Evolutionary conservation across 805 yeast genomes (phyloP).

Genomic region (Candida sithepensis): DNA sequence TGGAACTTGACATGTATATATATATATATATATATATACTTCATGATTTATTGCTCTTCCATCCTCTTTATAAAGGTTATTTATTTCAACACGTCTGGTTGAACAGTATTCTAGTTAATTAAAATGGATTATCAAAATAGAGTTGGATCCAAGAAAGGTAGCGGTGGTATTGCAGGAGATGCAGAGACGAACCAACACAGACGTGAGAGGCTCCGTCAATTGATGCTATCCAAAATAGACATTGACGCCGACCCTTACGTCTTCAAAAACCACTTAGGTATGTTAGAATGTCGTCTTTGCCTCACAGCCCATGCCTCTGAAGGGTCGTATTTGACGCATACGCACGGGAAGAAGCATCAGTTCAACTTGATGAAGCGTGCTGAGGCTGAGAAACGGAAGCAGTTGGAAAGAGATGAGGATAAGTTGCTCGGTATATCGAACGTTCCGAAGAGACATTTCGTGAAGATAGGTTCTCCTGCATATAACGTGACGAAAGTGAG

Average conservation of each 20-base stretch:
- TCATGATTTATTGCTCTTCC: too few species aligned
- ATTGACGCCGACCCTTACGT: slow-evolving; percentile 77
- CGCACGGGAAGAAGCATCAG: slow-evolving; percentile 82
- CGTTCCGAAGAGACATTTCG: slow-evolving; percentile 44
- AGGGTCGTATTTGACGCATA: slow-evolving; percentile 77
- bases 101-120: too few species aligned
- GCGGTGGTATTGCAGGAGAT: slow-evolving; percentile 82
- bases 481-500: slow-evolving; percentile 66
- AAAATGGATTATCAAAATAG: slow-evolving; percentile 84
- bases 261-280: slow-evolving; percentile 77
- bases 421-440: slow-evolving; percentile 28
- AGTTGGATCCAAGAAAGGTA: slow-evolving; percentile 87
- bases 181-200: slow-evolving; percentile 68
- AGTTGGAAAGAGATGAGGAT: slow-evolving; percentile 12
- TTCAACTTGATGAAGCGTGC: slow-evolving; percentile 64
- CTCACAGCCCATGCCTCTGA: slow-evolving; percentile 78
- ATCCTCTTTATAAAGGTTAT: too few species aligned
- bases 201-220: slow-evolving; percentile 61
- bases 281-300: slow-evolving; percentile 81
- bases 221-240: slow-evolving; percentile 49
- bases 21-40: too few species aligned
- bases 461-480: slow-evolving; percentile 70
- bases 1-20: too few species aligned
- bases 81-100: too few species aligned
- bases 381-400: slow-evolving; percentile 31